Conservation (phyloP, 2,329 filamentous ascomycete species). For the Zalaria obscura region DNA sequence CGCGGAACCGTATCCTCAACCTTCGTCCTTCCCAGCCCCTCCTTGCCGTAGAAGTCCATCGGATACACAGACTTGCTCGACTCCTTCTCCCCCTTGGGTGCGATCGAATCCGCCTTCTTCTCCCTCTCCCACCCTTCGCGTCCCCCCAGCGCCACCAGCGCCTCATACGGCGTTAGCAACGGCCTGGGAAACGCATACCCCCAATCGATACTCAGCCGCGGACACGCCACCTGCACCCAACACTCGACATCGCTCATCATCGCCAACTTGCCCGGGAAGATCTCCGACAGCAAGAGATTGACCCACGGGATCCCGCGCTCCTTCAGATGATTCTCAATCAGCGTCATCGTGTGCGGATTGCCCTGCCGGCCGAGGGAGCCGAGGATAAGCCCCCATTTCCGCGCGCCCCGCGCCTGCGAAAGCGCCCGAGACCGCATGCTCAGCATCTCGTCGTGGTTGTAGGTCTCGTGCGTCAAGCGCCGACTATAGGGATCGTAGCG, state of each 20-base stretch:
- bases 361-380: constrained; percentile 87
- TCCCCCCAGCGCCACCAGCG: constrained; percentile 73
- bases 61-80: constrained; percentile 45
- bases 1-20: constrained; percentile 14
- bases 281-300: constrained; percentile 80
- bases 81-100: constrained; percentile 3
- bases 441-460: constrained; percentile 86
- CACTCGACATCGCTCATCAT: constrained; percentile 90
- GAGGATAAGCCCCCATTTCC: constrained; percentile 89
- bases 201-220: constrained; percentile 96
- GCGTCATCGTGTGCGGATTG: constrained; percentile 78
- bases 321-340: constrained; percentile 68
- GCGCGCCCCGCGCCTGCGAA: constrained; percentile 64
- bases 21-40: constrained; percentile 72
- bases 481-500: constrained; percentile 94
- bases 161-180: constrained; percentile 86
- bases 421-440: constrained; percentile 60
- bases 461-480: constrained; percentile 78
- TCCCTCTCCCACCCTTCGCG: constrained; percentile 49
- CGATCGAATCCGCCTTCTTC: constrained; percentile 7
- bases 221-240: constrained; percentile 97
- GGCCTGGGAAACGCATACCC: constrained; percentile 89
- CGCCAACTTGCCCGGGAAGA: constrained; percentile 88
- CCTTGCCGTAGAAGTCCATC: constrained; percentile 96
- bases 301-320: constrained; percentile 65